Conservation (phyloP, 2,329 filamentous ascomycete species). For the Fusarium palustre region DNA sequence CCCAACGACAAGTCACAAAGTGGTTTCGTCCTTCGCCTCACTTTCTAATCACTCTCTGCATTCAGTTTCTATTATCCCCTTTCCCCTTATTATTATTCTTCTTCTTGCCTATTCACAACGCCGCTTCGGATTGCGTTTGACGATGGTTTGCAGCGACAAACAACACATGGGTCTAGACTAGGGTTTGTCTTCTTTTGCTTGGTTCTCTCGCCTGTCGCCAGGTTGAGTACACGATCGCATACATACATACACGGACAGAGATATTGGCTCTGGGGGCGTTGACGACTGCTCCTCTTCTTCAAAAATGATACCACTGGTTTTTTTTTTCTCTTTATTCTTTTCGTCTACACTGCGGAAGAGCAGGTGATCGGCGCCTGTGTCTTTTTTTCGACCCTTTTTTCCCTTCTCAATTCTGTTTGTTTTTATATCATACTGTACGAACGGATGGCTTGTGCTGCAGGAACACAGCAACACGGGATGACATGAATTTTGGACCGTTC, state of each 20-base stretch:
- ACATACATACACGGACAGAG: constrained; percentile 41
- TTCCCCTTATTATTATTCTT: neutral
- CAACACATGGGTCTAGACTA: constrained; percentile 41
- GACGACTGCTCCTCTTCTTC: constrained; percentile 40
- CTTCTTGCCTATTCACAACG: constrained; percentile 5
- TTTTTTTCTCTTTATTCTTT: constrained; percentile 23
- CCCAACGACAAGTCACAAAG: constrained; percentile 39
- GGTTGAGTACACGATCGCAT: constrained; percentile 43
- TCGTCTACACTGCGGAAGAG: constrained; percentile 10
- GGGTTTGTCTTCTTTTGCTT: constrained; percentile 41
- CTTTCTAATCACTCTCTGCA: constrained; percentile 53
- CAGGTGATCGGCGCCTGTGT: constrained; percentile 7
- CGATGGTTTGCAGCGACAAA: constrained; percentile 29
- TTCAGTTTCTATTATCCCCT: neutral
- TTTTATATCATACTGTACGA: constrained; percentile 29
- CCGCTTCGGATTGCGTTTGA: constrained; percentile 8
- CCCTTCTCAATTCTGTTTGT: constrained; percentile 13
- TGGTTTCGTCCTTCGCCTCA: constrained; percentile 60
- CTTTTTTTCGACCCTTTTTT: constrained; percentile 2
- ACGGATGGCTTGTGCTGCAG: constrained; percentile 1
- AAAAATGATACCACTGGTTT: constrained; percentile 48
- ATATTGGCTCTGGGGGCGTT: constrained; percentile 43
- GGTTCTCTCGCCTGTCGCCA: constrained; percentile 42
- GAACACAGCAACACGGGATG: neutral
- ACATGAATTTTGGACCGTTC: neutral